phyloP scores from a whole-genome alignment of 1,284 basidiomycete species.

The Boletus sp. region DNA sequence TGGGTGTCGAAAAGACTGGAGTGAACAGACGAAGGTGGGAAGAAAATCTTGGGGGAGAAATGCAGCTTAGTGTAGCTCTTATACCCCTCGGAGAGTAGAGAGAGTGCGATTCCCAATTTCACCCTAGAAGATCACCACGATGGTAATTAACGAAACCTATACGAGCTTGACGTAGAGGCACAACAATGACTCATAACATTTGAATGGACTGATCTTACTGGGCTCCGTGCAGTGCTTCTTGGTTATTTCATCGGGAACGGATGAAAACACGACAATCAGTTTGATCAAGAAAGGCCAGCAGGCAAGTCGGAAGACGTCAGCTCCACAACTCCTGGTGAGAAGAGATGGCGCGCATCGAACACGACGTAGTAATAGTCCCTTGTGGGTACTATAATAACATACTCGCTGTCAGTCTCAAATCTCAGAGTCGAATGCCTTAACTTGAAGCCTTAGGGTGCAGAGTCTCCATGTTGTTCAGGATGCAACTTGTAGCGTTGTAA shows the following conservation, averaged over 20 bases:
- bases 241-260: not conserved
- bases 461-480: no score
- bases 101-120: not conserved
- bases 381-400: no score
- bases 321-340: not conserved
- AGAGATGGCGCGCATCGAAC: not conserved
- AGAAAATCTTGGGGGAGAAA: not conserved
- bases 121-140: not conserved
- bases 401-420: not conserved
- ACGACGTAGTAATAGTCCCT: no score
- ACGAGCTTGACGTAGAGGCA: not conserved
- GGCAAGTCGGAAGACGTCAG: constrained; percentile 7
- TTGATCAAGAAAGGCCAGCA: not conserved
- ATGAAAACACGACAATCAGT: constrained; percentile 9
- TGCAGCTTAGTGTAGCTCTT: constrained; percentile 9
- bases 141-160: constrained; percentile 1
- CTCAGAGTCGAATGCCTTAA: no score
- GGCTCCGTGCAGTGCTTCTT: not conserved
- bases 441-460: not conserved
- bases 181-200: not conserved
- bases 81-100: constrained; percentile 8
- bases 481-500: no score
- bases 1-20: constrained; percentile 10
- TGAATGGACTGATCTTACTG: constrained; percentile 3
- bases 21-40: not conserved